Base-by-base conservation (phyloP, 2,329 filamentous ascomycete genomes). In the Alternaria postmessia region DNA sequence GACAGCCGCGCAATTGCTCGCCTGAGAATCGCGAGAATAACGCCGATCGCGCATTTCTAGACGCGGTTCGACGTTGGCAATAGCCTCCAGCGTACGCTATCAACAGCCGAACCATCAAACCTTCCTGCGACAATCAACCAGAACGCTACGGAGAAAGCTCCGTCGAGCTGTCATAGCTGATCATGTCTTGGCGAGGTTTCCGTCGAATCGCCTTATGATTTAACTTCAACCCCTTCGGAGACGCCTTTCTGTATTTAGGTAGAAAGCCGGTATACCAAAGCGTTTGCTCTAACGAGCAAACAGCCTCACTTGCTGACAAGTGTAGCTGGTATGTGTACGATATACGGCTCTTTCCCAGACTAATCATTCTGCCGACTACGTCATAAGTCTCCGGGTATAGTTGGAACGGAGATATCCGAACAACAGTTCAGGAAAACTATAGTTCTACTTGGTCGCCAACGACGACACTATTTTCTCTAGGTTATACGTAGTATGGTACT, bases 31-130 rank as follows among this genome's bases (percentile, higher is more conserved):
- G 46, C n/a, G n/a, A 54, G 12, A 12, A 18, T 41, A 20, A 51
- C 41, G 8, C 42, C 52, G 34, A 36, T 42, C 42, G 5, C 28
- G 26, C 47, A 36, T 46, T 54, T 51, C 22, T 54, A 58, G 44
- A 52, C 49, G 42, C 42, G 42, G 39, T 59, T 51, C 46, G 54
- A 59, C 53, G 52, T 49, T 59, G 46, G 32, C 32, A 51, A 46
- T 34, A 46, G 34, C 44, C 32, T 32, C 26, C 38, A 56, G 43
- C 52, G 52, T 51, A 39, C 44, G 38, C 52, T 36, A 43, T 56
- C 30, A 47, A 56, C 57, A 42, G 41, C n/a, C 46, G 38, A 41
- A 34, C n/a, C 39, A 24, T n/a, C 38, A 34, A 54, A 51, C n/a
- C 38, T 48, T 26, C 20, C 9, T 16, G 9, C 16, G 16, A 16